Evolutionary conservation across 805 yeast genomes (phyloP).

Genomic region (Metschnikowia rubicola): DNA sequence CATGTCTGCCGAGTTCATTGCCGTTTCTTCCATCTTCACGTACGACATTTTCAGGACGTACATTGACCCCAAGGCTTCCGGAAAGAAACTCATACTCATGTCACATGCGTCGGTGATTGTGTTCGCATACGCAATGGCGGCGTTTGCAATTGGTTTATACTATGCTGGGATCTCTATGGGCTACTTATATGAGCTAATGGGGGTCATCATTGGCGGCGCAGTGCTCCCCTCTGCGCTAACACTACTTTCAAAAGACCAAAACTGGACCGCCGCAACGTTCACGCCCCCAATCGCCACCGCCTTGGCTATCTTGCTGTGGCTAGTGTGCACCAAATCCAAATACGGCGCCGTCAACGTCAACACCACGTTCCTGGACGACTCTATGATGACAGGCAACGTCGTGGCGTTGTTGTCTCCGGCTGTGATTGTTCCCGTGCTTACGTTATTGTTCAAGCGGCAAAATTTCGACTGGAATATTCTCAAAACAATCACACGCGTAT

Average conservation of each 20-base stretch:
- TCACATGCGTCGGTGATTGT: conserved; percentile 65
- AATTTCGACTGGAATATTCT: conserved; percentile 70
- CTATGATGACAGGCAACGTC: conserved; percentile 87
- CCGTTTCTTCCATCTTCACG: conserved; percentile 80
- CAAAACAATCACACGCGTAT: conserved; percentile 60
- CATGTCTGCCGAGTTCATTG: conserved; percentile 84
- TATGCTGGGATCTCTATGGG: conserved; percentile 86
- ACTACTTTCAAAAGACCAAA: conserved; percentile 61
- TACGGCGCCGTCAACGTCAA: conserved; percentile 31
- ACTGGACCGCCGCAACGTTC: conserved; percentile 60
- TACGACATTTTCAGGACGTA: conserved; percentile 83
- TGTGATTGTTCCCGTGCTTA: conserved; percentile 63
- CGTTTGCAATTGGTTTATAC: conserved; percentile 75
- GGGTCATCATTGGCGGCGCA: conserved; percentile 81
- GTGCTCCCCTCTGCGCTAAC: conserved; percentile 75
- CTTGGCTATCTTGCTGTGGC: conserved; percentile 63
- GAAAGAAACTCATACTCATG: conserved; percentile 63
- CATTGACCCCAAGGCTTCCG: conserved; percentile 72
- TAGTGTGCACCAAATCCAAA: conserved; percentile 32
- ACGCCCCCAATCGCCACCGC: conserved; percentile 80
- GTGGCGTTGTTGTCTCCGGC: conserved; percentile 76
- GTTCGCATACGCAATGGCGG: conserved; percentile 68
- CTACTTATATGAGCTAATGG: conserved; percentile 83
- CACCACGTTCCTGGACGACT: conserved; percentile 72
- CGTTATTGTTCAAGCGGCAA: conserved; percentile 62